Base-by-base conservation (phyloP, 164 flowering plant species). In the Dillenia turbinata region DNA sequence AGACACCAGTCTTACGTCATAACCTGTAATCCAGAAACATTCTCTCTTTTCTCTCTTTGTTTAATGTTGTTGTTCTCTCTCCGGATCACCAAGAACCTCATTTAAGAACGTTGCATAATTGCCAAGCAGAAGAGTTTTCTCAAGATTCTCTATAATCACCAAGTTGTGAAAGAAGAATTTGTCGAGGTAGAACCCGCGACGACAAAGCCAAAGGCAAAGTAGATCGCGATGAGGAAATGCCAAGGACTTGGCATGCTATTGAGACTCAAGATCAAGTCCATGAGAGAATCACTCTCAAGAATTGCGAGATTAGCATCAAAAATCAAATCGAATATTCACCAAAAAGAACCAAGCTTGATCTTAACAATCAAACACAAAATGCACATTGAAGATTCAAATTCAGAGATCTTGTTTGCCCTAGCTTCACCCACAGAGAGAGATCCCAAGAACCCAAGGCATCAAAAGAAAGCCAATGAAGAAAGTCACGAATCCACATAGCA, bases 391-490 rank as follows among this genome's bases (percentile, higher is more conserved):
- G 16, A 52, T 15, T 6, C 10, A 15, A 11, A 52, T 52, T 15
- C 54, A 14, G 11, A 52, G 54, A 52, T 52, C 54, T 15, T 15
- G 54, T 52, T 52, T 17, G 54, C 54, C 54, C 54, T 52, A 52
- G 22, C 22, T 52, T 17, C 54, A 52, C 33, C 33, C 26, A 24
- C 2, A 24, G 26, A 24, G 26, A 24, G 26, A 24, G 26, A n/a
- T n/a, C n/a, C 91, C 95, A 56, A 94, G 69, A 43, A 94, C 96
- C 97, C 99, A 94, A 12, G 99, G 99, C 96, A 94, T 86, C 82
- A 94, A 67, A 48, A 94, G 58, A 70, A 94, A 88, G 9, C 99
- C 99, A 24, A 94, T 81, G 53, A 94, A 79, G 62, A 94, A 89
- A 5, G 99, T 94, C 12, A 94, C 87, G 40, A 96, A 91, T 57